phyloP scores from a whole-genome alignment of 768 basidiomycete species.

The Suillus subaureus region DNA sequence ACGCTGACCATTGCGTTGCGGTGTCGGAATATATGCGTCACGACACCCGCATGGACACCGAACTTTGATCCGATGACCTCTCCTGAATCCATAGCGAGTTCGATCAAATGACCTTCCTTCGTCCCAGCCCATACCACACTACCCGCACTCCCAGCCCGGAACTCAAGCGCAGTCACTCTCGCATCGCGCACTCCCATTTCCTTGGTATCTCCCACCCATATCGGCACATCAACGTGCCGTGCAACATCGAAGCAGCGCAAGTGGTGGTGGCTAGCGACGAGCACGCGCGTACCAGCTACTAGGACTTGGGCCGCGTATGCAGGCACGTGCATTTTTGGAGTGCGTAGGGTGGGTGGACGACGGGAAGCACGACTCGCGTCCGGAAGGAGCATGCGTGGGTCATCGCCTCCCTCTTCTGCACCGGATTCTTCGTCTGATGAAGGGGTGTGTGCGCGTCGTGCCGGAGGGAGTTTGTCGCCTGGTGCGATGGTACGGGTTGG shows the following conservation, averaged over 20 bases:
- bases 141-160: conserved; percentile 59
- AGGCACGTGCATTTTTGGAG: conserved; percentile 54
- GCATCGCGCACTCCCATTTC: conserved; percentile 66
- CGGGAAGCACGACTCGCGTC: conserved; percentile 72
- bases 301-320: conserved; percentile 57
- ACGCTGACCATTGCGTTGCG: conserved; percentile 73
- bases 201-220: conserved; percentile 59
- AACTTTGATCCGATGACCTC: conserved; percentile 57
- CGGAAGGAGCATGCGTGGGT: conserved; percentile 54
- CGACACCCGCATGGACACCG: conserved; percentile 62
- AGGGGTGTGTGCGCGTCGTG: conserved; percentile 48
- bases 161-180: conserved; percentile 78
- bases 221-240: conserved; percentile 39
- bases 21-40: conserved; percentile 77
- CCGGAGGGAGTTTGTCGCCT: conserved; percentile 70
- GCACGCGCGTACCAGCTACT: conserved; percentile 58
- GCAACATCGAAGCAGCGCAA: conserved; percentile 66
- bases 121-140: conserved; percentile 83
- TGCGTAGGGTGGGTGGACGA: conserved; percentile 42
- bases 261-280: conserved; percentile 59
- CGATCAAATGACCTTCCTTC: conserved; percentile 85
- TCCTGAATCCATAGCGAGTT: conserved; percentile 74
- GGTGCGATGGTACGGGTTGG: conserved; percentile 73
- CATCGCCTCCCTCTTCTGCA: conserved; percentile 51
- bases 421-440: conserved; percentile 56